These are phyloP conservation scores for Jatropha curcas DNA, from an alignment of 345 rosid species.

Conservation along the genomic window DNA sequence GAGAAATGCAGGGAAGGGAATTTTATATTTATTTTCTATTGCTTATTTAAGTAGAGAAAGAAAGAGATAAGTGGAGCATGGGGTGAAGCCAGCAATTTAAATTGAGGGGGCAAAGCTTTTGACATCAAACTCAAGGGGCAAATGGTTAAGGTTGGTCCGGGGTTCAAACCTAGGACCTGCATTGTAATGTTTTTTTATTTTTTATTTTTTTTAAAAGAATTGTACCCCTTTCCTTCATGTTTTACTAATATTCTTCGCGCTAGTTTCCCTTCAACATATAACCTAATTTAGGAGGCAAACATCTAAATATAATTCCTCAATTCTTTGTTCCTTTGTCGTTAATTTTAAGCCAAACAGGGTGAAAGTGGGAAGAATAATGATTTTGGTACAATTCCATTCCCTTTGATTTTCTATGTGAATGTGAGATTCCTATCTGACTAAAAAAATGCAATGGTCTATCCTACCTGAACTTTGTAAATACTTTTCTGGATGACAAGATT, in stretches of 20 bases:
- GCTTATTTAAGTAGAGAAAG: neutral
- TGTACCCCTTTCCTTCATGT: too few relatives aligned
- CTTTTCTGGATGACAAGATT: neutral
- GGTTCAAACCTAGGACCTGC: too few relatives aligned
- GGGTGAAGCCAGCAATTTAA: too few relatives aligned
- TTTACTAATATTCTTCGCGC: neutral
- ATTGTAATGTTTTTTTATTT: too few relatives aligned
- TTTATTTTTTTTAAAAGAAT: too few relatives aligned
- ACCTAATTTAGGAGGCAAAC: neutral
- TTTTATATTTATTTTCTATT: neutral
- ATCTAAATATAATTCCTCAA: too few relatives aligned
- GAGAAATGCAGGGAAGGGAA: neutral
- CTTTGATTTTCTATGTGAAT: neutral
- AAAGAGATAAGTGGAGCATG: neutral
- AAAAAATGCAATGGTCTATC: neutral
- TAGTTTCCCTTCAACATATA: neutral
- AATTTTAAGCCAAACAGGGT: neutral
- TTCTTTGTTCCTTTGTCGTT: neutral
- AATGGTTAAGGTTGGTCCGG: too few relatives aligned
- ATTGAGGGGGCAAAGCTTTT: too few relatives aligned
- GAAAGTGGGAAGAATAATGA: neutral
- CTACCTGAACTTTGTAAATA: neutral
- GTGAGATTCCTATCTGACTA: neutral
- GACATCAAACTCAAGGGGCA: too few relatives aligned
- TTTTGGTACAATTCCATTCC: neutral